Percentiles rank a stretch among this genome's conserved stretches.
Conservation (phyloP, 2,329 filamentous ascomycete genomes). For the Calonectria crousiana region DNA sequence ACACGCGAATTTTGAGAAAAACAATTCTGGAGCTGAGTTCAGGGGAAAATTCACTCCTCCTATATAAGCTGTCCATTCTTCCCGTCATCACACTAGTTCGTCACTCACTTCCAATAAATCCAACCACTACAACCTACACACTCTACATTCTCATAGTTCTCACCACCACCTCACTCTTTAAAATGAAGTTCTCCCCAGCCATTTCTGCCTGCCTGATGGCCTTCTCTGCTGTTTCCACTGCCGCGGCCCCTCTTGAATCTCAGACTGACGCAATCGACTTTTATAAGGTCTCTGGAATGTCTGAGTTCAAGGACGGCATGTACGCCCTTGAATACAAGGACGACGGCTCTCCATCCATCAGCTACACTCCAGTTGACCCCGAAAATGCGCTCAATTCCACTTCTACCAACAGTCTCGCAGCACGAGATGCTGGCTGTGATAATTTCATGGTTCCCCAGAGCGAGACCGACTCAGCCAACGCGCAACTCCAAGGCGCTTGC, state of each 20-base stretch:
- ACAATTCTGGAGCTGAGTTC: neutral
- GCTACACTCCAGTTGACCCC: neutral
- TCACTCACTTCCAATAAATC: neutral
- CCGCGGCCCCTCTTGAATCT: neutral
- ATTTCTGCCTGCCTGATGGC: neutral
- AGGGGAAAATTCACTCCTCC: neutral
- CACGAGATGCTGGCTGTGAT: neutral
- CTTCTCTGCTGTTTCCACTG: neutral
- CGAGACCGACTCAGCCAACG: neutral
- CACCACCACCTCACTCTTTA: neutral
- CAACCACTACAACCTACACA: neutral
- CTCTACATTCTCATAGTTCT: neutral
- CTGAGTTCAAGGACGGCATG: neutral
- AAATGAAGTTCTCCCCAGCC: neutral
- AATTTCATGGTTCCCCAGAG: neutral
- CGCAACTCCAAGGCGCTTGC: neutral
- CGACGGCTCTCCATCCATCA: neutral
- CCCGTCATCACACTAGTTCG: neutral
- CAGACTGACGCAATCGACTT: neutral
- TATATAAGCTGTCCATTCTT: neutral
- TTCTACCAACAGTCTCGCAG: neutral
- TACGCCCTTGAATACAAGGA: neutral
- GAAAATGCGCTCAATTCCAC: neutral
- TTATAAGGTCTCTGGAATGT: constrained; percentile 2
- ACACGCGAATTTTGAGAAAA: neutral